Evolutionary conservation across 2,329 filamentous ascomycete species (phyloP), one percentile per base, ranked within the genome.

Genomic region (Arthrobotrys musiformis): DNA sequence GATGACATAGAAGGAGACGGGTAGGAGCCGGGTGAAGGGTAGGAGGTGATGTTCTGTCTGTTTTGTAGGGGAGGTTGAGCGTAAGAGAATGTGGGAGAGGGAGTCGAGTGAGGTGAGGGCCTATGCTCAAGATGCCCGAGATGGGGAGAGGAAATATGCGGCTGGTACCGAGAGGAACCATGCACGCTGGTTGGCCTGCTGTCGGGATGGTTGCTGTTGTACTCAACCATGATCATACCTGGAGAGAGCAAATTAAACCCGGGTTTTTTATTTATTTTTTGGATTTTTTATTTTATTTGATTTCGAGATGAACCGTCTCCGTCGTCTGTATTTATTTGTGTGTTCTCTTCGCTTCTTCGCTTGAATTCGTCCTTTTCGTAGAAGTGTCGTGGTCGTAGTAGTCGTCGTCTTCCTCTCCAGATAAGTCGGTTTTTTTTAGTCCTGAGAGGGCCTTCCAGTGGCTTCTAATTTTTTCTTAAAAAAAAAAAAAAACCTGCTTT

Each of bases 1-100:
- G 86, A 84, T 40, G 85, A 83, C 80, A 84, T 85, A 64, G 85
- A 86, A 44, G 86, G 86, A 63, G 86, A 86, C 8, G 86, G 85
- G 79, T 87, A 87, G 19, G 85, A 86, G 78, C 85, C 83, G 70
- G 83, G 86, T 82, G 82, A 86, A 81, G 82, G 85, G 81, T 86
- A 87, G 70, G 80, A 81, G 61, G 80, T 81, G 48, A 80, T 80
- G 54, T 80, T 80, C 42, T 80, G 79, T 46, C 80, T 79, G n/a
- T 77, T 74, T 64, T 79, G 79, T 50, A 79, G 77, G 35, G 80
- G 79, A 40, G 80, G 78, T 63, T 74, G 77, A 61, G 80, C 78
- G 79, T 81, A 81, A 40, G 79, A 79, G 66, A 79, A 80, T 28
- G 80, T 79, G 56, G 80, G 80, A 42, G 80, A 81, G 24, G 80